These are phyloP conservation scores for Phytophthora megakarya DNA, from an alignment of 352 stramenopile species.

Conservation along the genomic window DNA sequence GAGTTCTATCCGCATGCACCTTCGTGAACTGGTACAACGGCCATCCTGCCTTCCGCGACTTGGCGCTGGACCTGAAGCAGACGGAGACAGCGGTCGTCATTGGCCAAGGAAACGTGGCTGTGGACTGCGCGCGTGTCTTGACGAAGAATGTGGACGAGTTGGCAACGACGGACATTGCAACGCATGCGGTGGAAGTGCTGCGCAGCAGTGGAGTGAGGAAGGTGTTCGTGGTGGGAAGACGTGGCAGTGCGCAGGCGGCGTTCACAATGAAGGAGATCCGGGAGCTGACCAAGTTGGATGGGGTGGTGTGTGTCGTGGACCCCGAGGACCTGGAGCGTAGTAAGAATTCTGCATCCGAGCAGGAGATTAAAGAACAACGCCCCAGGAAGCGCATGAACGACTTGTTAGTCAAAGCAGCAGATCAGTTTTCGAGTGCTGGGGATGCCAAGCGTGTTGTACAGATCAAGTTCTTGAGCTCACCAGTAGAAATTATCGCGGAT, in stretches of 20 bases:
- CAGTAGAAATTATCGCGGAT: slow-evolving; percentile 70
- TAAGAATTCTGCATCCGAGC: slow-evolving; percentile 76
- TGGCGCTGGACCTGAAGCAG: slow-evolving; percentile 64
- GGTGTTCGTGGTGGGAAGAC: slow-evolving; percentile 92
- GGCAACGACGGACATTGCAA: slow-evolving; percentile 92
- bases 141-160: slow-evolving; percentile 92
- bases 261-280: slow-evolving; percentile 98
- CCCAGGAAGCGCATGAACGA: slow-evolving; percentile 88
- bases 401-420: slow-evolving; percentile 68
- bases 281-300: slow-evolving; percentile 86
- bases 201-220: slow-evolving; percentile 71
- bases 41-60: slow-evolving; percentile 93
- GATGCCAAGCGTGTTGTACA: slow-evolving; percentile 56
- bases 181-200: slow-evolving; percentile 88
- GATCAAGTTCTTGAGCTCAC: slow-evolving; percentile 93
- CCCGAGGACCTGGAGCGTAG: slow-evolving; percentile 89
- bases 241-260: slow-evolving; percentile 94
- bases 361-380: slow-evolving; percentile 88
- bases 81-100: slow-evolving; percentile 93
- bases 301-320: slow-evolving; percentile 86
- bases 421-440: slow-evolving; percentile 31
- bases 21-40: slow-evolving; percentile 99
- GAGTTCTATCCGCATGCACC: slow-evolving; percentile 87
- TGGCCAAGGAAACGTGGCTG: slow-evolving; percentile 97
- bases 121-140: slow-evolving; percentile 96